Evolutionary conservation across 306 rosid species (phyloP).

Genomic region (Urtica urens): DNA sequence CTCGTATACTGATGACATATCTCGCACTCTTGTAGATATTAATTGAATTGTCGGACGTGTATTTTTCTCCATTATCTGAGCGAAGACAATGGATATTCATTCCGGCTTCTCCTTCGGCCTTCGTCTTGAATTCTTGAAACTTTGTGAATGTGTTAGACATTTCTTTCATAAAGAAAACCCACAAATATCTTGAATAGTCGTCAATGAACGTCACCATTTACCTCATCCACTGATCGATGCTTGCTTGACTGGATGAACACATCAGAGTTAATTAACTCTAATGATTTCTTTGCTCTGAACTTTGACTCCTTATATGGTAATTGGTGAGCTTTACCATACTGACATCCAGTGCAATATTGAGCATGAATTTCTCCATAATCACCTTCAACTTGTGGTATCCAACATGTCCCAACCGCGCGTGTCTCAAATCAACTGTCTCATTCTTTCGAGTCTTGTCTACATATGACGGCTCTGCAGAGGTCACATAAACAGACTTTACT

Average conservation of each 20-base stretch:
- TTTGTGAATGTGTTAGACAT: background rate
- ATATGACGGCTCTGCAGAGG: background rate
- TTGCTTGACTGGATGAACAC: background rate
- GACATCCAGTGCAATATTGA: no score
- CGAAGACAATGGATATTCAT: no score
- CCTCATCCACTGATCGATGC: background rate
- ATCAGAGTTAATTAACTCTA: background rate
- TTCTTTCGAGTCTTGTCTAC: background rate
- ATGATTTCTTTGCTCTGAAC: no score
- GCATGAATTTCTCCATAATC: no score
- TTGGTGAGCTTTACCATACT: no score
- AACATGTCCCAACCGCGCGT: background rate
- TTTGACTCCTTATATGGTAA: no score
- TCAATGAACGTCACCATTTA: background rate
- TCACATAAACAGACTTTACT: background rate
- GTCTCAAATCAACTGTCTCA: background rate
- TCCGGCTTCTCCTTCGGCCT: no score
- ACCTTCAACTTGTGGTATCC: background rate
- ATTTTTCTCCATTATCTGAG: background rate
- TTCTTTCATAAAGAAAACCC: constrained; percentile 6
- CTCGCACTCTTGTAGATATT: background rate
- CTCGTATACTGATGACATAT: background rate
- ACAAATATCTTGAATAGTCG: background rate
- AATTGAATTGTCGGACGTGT: background rate
- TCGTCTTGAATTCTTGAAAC: no score